Conservation (phyloP, 495 filamentous ascomycete species). For the Neurospora sp. region DNA sequence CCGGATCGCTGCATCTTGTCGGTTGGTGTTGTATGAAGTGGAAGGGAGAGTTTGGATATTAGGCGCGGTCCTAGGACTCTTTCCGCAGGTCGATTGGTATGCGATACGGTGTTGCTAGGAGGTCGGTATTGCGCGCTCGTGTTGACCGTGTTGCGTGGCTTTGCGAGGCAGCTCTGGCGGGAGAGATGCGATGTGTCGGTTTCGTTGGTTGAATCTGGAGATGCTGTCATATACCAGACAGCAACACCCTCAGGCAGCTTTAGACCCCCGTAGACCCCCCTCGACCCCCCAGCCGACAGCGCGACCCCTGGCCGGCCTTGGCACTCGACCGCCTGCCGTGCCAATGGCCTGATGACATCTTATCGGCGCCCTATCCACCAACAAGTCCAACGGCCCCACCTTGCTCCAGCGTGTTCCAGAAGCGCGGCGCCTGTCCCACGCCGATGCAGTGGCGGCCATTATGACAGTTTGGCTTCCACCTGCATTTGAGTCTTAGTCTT, state of each 20-base stretch:
- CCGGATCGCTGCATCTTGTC: slow-evolving; percentile 68
- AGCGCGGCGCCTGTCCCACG: background rate
- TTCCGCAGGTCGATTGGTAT: background rate
- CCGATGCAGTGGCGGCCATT: background rate
- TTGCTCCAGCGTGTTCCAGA: slow-evolving; percentile 6
- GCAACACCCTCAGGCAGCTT: background rate
- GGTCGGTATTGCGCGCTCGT: background rate
- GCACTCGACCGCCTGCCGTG: background rate
- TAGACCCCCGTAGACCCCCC: background rate
- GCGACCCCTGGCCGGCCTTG: background rate
- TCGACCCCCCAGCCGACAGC: background rate
- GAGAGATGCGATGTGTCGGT: slow-evolving; percentile 32
- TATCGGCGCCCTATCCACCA: background rate
- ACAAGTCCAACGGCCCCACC: background rate
- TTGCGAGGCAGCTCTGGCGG: slow-evolving; percentile 1
- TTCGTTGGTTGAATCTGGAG: slow-evolving; percentile 19
- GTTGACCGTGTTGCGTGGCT: background rate
- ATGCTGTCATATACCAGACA: slow-evolving; percentile 17
- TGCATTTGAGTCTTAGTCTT: slow-evolving; percentile 3
- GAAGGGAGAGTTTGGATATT: background rate
- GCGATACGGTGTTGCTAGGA: background rate
- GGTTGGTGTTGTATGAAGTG: background rate
- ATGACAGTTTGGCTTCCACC: slow-evolving; percentile 3
- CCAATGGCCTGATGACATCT: background rate
- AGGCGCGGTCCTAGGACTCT: background rate